phyloP scores from a whole-genome alignment of 2,329 filamentous ascomycete genomes.

The Sporothrix protearum region DNA sequence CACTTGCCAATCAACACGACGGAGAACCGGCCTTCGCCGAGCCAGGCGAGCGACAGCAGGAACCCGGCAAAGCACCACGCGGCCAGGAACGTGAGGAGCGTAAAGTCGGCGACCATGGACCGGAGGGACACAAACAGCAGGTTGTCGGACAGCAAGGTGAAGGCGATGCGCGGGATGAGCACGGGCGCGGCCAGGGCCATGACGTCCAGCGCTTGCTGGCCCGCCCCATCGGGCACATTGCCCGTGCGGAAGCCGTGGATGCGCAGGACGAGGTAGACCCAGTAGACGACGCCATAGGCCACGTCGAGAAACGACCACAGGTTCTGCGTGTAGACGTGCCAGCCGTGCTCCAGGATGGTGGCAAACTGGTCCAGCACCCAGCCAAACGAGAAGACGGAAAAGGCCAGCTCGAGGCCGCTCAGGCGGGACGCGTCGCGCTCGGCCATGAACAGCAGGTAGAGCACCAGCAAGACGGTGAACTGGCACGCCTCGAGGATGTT shows the following conservation, averaged over 20 bases:
- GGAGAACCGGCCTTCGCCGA: constrained; percentile 61
- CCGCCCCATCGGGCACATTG: constrained; percentile 41
- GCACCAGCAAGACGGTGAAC: constrained; percentile 63
- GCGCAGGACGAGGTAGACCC: constrained; percentile 64
- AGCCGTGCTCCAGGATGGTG: constrained; percentile 70
- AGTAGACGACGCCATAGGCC: constrained; percentile 69
- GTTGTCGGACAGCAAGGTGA: constrained; percentile 79
- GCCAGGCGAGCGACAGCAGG: constrained; percentile 73
- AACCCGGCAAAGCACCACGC: constrained; percentile 84
- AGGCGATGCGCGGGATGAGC: constrained; percentile 72
- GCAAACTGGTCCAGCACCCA: constrained; percentile 78
- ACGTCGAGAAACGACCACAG: constrained; percentile 86
- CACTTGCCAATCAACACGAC: constrained; percentile 74
- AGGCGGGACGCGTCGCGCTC: constrained; percentile 57
- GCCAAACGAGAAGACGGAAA: constrained; percentile 70
- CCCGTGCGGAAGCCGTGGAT: constrained; percentile 58
- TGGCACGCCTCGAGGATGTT: constrained; percentile 72
- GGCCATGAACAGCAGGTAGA: constrained; percentile 72
- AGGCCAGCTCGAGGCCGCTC: constrained; percentile 59
- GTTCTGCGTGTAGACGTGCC: constrained; percentile 80
- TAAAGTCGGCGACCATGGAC: constrained; percentile 83
- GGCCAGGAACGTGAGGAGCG: constrained; percentile 69
- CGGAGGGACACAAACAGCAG: constrained; percentile 76
- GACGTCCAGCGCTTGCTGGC: constrained; percentile 70
- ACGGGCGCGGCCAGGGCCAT: constrained; percentile 77